A percentile compares a stretch with the other conserved stretches of the same genome.
phyloP scores from a whole-genome alignment of 768 basidiomycete genomes.

The Lactifluus volemus region DNA sequence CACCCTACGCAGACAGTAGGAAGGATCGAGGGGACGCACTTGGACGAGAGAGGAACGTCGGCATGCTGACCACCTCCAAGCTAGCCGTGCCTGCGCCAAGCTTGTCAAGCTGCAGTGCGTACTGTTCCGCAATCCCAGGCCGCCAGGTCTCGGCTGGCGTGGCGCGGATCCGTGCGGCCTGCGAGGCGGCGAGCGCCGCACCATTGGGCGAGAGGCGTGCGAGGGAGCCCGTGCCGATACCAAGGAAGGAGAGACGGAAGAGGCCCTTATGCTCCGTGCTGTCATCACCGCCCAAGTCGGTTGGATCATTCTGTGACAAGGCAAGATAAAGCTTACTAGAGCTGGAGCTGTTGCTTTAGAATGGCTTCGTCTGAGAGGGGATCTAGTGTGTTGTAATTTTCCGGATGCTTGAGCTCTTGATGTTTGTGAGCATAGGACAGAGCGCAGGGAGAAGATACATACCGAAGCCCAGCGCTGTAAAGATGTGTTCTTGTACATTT shows the following conservation, averaged over 20 bases:
- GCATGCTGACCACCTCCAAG: conserved; percentile 29
- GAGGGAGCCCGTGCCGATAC: conserved; percentile 23
- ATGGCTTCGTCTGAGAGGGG: conserved; percentile 24
- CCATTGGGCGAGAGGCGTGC: conserved; percentile 20
- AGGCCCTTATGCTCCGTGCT: conserved; percentile 24
- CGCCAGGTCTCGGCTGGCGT: conserved; percentile 21
- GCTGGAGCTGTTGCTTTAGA: conserved; percentile 25
- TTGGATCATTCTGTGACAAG: background rate
- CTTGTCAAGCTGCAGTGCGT: conserved; percentile 31
- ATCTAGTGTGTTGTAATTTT: conserved; percentile 26
- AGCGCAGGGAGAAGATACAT: background rate
- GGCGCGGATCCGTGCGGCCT: conserved; percentile 21
- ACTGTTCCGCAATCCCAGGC: conserved; percentile 34
- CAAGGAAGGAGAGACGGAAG: conserved; percentile 24
- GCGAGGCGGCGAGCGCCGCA: conserved; percentile 21
- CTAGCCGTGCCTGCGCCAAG: conserved; percentile 24
- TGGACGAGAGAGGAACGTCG: conserved; percentile 21
- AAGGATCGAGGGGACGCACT: conserved; percentile 19
- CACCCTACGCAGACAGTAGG: background rate
- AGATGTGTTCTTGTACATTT: conserved; percentile 46
- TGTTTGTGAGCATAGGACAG: background rate
- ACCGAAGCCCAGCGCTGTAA: conserved; percentile 25
- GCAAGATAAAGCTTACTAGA: conserved; percentile 25
- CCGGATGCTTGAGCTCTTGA: conserved; percentile 27
- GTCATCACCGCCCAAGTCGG: background rate